These are phyloP conservation scores for Pedinophyceae sp. DNA, from an alignment of 139 green algal species.

Conservation along the genomic window DNA sequence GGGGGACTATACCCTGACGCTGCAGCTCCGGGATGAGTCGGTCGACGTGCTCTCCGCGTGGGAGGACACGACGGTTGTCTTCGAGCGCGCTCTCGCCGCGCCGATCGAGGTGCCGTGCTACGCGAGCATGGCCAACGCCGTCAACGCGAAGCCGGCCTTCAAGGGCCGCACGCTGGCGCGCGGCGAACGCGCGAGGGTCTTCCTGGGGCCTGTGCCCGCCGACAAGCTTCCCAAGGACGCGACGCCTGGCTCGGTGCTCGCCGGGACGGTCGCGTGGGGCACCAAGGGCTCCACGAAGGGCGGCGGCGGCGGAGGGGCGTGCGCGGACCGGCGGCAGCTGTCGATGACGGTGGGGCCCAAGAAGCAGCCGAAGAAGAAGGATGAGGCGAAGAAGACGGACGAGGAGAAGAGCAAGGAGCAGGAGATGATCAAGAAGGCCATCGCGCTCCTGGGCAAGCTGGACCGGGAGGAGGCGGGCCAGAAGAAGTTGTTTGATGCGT, in stretches of 20 bases:
- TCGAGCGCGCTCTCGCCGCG: constrained; percentile 35
- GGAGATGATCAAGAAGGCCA: too few species aligned
- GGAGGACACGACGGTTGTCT: constrained; percentile 19
- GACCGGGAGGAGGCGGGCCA: neutral
- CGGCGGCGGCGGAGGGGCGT: neutral
- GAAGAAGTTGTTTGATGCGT: too few species aligned
- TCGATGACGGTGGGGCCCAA: neutral
- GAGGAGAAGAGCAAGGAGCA: too few species aligned
- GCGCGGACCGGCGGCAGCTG: neutral
- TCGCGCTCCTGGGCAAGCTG: neutral
- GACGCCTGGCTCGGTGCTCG: neutral
- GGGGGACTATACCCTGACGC: constrained; percentile 36
- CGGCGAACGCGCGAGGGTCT: constrained; percentile 30
- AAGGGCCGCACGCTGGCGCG: constrained; percentile 19
- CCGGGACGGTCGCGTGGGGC: neutral
- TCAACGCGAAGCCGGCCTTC: constrained; percentile 11
- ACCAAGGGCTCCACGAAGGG: neutral
- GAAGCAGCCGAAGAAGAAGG: too few species aligned
- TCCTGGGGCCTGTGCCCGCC: constrained; percentile 41
- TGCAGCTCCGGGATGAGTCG: constrained; percentile 49
- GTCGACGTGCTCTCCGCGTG: constrained; percentile 55
- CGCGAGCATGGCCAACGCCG: constrained; percentile 23
- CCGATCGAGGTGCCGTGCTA: constrained; percentile 40
- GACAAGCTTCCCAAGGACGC: constrained; percentile 78
- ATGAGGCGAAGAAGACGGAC: too few species aligned